These are phyloP conservation scores for Cafeteria roenbergensis DNA, from an alignment of 108 stramenopile genomes.

Conservation along the genomic window DNA sequence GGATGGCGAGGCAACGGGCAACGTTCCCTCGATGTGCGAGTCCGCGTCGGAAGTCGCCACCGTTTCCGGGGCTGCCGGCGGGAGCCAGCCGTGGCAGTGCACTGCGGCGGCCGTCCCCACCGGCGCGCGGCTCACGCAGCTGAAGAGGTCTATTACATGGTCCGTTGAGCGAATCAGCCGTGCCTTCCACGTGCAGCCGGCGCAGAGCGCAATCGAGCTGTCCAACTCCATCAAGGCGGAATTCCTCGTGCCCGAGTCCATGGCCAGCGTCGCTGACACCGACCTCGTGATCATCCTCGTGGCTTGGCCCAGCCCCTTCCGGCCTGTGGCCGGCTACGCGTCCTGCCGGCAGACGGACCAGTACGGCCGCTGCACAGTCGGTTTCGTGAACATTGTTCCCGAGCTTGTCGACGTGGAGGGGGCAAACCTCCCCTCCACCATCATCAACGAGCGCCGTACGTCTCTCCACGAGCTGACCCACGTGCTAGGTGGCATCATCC, in stretches of 20 bases:
- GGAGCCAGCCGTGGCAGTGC: no score
- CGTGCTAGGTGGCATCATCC: background rate
- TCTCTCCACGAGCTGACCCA: constrained; percentile 2
- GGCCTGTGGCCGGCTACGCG: background rate
- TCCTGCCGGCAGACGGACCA: constrained; percentile 2
- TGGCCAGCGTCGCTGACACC: background rate
- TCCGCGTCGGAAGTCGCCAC: no score
- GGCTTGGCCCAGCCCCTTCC: background rate
- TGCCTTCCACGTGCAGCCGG: background rate
- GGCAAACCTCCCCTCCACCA: no score
- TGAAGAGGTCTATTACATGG: no score
- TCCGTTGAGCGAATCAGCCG: no score
- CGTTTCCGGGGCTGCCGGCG: no score
- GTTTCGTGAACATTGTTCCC: background rate
- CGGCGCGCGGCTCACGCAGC: no score
- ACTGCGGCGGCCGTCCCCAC: no score
- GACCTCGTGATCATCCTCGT: constrained; percentile 3
- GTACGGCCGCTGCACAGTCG: constrained; percentile 7
- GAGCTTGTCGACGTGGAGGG: background rate
- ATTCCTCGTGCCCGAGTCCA: background rate
- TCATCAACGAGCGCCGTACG: background rate
- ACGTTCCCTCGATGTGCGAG: no score
- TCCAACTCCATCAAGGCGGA: background rate
- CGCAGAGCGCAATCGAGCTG: background rate
- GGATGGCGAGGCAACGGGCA: no score